Evolutionary conservation across 1,139 yeast genomes (phyloP).

Genomic region (Saccharomyces hybrid): DNA sequence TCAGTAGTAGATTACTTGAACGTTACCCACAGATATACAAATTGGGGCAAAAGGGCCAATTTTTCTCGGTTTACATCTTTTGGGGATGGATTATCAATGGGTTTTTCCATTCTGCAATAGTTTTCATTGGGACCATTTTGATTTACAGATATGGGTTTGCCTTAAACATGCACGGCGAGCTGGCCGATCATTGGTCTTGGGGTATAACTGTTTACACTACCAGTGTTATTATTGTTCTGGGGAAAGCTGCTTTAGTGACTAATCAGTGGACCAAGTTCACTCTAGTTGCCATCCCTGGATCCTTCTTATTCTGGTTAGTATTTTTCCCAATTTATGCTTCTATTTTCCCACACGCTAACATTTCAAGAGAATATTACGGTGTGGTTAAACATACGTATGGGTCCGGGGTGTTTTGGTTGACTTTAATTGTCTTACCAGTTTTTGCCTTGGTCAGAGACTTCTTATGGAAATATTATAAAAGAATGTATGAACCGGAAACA

Average conservation of each 20-base stretch:
- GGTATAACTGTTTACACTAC: conserved; percentile 88
- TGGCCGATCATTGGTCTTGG: conserved; percentile 93
- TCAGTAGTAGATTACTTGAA: conserved; percentile 80
- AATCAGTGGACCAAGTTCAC: conserved; percentile 96
- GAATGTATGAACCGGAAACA: conserved; percentile 84
- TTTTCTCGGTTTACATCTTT: conserved; percentile 84
- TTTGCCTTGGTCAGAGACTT: conserved; percentile 82
- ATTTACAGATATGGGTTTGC: conserved; percentile 66
- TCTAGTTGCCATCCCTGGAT: conserved; percentile 88
- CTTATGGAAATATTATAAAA: conserved; percentile 88
- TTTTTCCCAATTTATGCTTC: conserved; percentile 84
- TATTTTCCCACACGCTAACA: conserved; percentile 75
- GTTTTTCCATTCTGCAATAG: conserved; percentile 83
- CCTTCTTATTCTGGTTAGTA: conserved; percentile 73
- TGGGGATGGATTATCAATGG: conserved; percentile 99
- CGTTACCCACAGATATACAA: conserved; percentile 90
- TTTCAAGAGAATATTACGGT: conserved; percentile 81
- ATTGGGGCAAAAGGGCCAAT: conserved; percentile 80
- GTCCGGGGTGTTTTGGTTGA: conserved; percentile 77
- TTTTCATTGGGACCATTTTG: conserved; percentile 64
- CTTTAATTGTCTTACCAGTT: conserved; percentile 63
- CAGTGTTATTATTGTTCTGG: conserved; percentile 81
- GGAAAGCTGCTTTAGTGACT: conserved; percentile 89
- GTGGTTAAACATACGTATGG: conserved; percentile 72
- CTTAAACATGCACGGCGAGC: conserved; percentile 52